These are phyloP conservation scores for Samsoniella hepiali DNA, from an alignment of 2,329 filamentous ascomycete species.

Conservation along the genomic window DNA sequence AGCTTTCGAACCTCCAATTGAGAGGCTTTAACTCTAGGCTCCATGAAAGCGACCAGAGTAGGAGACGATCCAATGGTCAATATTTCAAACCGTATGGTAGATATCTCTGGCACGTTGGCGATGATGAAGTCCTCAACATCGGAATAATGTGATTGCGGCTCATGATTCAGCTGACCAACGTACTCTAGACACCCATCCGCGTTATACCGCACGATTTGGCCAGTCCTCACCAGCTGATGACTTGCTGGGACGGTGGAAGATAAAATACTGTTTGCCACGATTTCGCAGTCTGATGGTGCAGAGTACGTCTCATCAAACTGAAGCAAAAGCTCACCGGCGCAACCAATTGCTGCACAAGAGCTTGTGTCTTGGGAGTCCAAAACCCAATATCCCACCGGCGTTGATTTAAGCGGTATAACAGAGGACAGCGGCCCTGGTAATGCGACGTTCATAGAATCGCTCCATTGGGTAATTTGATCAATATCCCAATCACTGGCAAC, in stretches of 20 bases:
- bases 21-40: neutral
- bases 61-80: neutral
- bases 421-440: neutral
- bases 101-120: neutral
- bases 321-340: constrained; percentile 23
- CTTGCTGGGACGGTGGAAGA: neutral
- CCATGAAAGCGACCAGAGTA: neutral
- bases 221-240: neutral
- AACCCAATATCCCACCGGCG: neutral
- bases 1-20: neutral
- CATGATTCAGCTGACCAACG: neutral
- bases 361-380: neutral
- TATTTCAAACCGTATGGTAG: neutral
- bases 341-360: constrained; percentile 19
- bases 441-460: neutral
- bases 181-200: neutral
- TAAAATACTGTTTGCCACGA: neutral
- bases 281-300: neutral
- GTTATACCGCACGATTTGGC: neutral
- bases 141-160: neutral
- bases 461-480: neutral
- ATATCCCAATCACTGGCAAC: neutral
- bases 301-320: constrained; percentile 13
- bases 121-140: neutral
- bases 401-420: neutral